These are phyloP conservation scores for Microbotryomycetes sp. DNA, from an alignment of 1,284 basidiomycete genomes.

Conservation along the genomic window DNA sequence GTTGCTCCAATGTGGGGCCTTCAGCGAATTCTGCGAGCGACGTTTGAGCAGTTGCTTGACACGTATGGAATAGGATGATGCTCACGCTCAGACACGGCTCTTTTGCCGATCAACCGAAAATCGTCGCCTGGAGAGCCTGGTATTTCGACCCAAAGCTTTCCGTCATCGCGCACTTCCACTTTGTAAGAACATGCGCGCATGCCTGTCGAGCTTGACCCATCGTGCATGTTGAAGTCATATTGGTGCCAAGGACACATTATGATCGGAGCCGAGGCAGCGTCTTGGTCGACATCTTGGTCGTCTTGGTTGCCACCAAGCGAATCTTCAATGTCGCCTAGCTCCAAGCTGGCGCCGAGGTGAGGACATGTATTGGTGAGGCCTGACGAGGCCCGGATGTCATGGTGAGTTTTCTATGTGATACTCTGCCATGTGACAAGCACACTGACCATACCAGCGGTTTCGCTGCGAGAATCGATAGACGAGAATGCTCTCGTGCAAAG, in stretches of 20 bases:
- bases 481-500: slow-evolving; percentile 3
- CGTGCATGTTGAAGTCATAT: slow-evolving; percentile 60
- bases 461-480: slow-evolving; percentile 6
- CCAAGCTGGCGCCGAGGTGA: slow-evolving; percentile 19
- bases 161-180: slow-evolving; percentile 51
- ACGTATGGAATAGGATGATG: too few species aligned
- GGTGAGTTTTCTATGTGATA: too few species aligned
- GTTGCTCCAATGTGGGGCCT: too few species aligned
- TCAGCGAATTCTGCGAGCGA: too few species aligned
- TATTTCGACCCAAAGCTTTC: slow-evolving; percentile 58
- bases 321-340: slow-evolving; percentile 28
- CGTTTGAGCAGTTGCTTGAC: too few species aligned
- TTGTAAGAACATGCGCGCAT: slow-evolving; percentile 68
- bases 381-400: background rate
- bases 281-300: background rate
- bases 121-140: slow-evolving; percentile 47
- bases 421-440: background rate
- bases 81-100: slow-evolving; percentile 73
- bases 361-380: slow-evolving; percentile 17
- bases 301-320: background rate
- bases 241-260: slow-evolving; percentile 80
- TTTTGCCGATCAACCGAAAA: slow-evolving; percentile 66
- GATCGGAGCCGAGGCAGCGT: slow-evolving; percentile 1
- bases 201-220: slow-evolving; percentile 68
- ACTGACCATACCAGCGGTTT: background rate